These are phyloP conservation scores for Hirsutella rhossiliensis DNA, from an alignment of 2,329 filamentous ascomycete genomes.

Conservation along the genomic window DNA sequence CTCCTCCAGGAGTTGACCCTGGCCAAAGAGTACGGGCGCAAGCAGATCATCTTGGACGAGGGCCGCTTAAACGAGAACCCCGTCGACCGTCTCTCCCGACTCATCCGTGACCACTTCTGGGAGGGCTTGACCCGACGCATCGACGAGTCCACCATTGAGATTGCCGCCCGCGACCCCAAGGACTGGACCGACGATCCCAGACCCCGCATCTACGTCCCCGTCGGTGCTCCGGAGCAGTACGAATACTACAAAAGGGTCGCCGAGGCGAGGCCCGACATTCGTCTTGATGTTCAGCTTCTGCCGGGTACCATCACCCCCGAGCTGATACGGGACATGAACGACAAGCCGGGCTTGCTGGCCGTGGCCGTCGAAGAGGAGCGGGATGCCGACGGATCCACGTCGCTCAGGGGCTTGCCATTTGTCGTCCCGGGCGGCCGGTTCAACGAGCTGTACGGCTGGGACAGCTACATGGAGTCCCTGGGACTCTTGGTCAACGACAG, in stretches of 20 bases:
- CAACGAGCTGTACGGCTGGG: constrained; percentile 98
- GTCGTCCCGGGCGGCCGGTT: constrained; percentile 96
- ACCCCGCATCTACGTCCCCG: constrained; percentile 83
- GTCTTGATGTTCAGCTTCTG: constrained; percentile 75
- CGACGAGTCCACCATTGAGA: constrained; percentile 75
- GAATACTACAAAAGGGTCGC: constrained; percentile 82
- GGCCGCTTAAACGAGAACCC: constrained; percentile 90
- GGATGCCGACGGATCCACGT: constrained; percentile 49
- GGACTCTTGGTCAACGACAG: constrained; percentile 79
- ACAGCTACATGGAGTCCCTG: constrained; percentile 96
- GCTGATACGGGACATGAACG: constrained; percentile 71
- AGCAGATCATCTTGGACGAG: constrained; percentile 84
- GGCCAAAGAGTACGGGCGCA: constrained; percentile 80
- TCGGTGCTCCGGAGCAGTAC: constrained; percentile 72
- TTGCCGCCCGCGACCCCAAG: constrained; percentile 82
- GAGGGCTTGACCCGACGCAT: constrained; percentile 79
- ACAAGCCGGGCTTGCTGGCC: constrained; percentile 78
- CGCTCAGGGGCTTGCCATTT: constrained; percentile 73
- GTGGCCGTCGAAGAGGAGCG: constrained; percentile 72
- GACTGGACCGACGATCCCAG: constrained; percentile 87
- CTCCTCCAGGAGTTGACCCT: constrained; percentile 88
- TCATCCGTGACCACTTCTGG: constrained; percentile 91
- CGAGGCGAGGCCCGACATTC: constrained; percentile 65
- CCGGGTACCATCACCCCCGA: constrained; percentile 68
- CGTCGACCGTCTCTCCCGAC: constrained; percentile 71